Conservation (phyloP, 2,329 filamentous ascomycete genomes). For the Penicillium occitanis region DNA sequence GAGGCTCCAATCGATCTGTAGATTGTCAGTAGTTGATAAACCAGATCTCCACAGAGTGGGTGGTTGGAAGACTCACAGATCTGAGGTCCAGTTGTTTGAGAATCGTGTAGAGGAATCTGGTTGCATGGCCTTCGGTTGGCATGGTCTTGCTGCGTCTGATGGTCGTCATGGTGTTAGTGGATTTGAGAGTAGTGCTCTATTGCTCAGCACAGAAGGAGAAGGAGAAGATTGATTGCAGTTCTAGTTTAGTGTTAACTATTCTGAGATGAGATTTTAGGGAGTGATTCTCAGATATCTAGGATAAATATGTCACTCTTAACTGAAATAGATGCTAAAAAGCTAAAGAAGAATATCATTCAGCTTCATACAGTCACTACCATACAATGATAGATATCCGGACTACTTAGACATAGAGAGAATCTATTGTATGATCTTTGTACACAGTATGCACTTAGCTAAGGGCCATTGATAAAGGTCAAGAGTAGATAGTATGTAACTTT, state of each 20-base stretch:
- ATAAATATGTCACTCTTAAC: neutral
- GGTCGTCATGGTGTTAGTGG: constrained; percentile 29
- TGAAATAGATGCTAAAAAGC: neutral
- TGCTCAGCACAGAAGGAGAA: neutral
- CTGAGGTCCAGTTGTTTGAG: constrained; percentile 57
- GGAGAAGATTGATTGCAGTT: neutral
- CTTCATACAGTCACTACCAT: neutral
- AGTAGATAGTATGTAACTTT: neutral
- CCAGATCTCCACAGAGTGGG: neutral
- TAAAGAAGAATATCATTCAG: neutral
- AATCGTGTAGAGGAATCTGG: constrained; percentile 56
- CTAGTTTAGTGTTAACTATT: neutral
- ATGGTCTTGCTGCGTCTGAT: constrained; percentile 45
- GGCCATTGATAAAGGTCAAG: neutral
- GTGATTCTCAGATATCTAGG: neutral
- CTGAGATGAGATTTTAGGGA: neutral
- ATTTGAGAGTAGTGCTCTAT: constrained; percentile 1
- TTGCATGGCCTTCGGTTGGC: constrained; percentile 51
- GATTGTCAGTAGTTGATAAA: neutral
- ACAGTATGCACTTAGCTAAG: neutral
- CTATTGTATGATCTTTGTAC: neutral
- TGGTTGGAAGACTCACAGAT: constrained; percentile 38
- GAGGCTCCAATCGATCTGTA: constrained; percentile 54
- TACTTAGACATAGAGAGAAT: neutral
- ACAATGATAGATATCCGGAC: neutral